Evolutionary conservation across 2,329 filamentous ascomycete genomes (phyloP), one percentile per base, ranked within the genome.

Genomic region (Stylonectria norvegica): DNA sequence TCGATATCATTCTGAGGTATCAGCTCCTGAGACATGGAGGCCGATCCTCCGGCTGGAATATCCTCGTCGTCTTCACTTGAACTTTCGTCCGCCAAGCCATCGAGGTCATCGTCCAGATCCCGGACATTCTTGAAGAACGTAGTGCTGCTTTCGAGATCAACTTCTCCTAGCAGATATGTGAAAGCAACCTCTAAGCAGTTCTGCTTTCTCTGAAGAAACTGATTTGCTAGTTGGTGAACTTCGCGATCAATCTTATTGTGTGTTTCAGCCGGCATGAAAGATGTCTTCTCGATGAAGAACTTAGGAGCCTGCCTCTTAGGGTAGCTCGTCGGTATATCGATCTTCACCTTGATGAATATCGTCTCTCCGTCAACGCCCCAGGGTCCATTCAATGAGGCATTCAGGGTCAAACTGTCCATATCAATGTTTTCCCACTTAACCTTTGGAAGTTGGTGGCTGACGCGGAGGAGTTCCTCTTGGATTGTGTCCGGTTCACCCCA

Each of bases 41-140:
- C 74, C 7, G 74, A 77, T 14, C 71, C 73, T 4, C 73, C 73
- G 2, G 71, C 59, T 1, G 71, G 70, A 9, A 76, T 74, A 17
- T 74, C 70, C 32, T 70, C 70, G 27, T 89, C 86, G 16, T 90
- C 87, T 49, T 90, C 86, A 54, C 86, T 94, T 3, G 89, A 96
- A 50, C 87, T 91, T 49, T 93, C 88, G 42, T 86, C 85, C 20
- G 70, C 75, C 23, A 81, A 62, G 3, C 67, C 78, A 43, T 75
- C 76, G 5, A 78, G 56, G 33, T 73, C 71, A 54, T 79, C 73
- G 38, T 78, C 79, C 6, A 81, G 62, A 49, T 86, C 82, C 49
- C 81, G 74, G 9, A 83, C 78, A 47, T 79, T 79, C 47, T 79
- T 78, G 55, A 83, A 81, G 45, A 78, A 75, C 1, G 73, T 75